Conservation (phyloP, 768 basidiomycete species). For the Suillus subaureus region DNA sequence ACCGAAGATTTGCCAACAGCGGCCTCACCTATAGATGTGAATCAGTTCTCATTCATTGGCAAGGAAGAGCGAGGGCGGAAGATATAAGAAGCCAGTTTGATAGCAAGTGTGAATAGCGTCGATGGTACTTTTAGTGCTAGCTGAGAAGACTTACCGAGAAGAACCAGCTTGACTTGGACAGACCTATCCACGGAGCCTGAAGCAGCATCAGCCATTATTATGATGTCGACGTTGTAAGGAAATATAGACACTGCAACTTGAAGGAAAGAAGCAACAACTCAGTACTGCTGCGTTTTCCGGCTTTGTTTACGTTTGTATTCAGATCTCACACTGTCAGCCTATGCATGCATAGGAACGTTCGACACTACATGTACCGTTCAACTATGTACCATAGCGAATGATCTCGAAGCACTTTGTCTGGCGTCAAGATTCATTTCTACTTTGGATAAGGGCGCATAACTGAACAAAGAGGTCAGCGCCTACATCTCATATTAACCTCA, state of each 20-base stretch:
- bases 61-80: not conserved
- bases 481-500: not conserved
- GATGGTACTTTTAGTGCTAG: not conserved
- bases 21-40: slow-evolving; percentile 76
- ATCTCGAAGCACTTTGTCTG: not conserved
- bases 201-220: slow-evolving; percentile 71
- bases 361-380: not conserved
- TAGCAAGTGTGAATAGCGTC: slow-evolving; percentile 1
- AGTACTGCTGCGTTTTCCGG: slow-evolving; percentile 12
- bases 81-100: not conserved
- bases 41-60: slow-evolving; percentile 1
- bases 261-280: not conserved
- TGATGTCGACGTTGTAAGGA: slow-evolving; percentile 18
- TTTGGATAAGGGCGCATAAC: not conserved
- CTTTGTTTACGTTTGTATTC: slow-evolving; percentile 28
- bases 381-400: slow-evolving; percentile 4
- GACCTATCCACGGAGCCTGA: slow-evolving; percentile 83
- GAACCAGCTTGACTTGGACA: slow-evolving; percentile 96
- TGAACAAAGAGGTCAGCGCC: not conserved
- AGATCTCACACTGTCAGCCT: slow-evolving; percentile 7
- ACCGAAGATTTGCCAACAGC: slow-evolving; percentile 99
- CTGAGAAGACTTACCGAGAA: slow-evolving; percentile 67
- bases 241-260: slow-evolving; percentile 9
- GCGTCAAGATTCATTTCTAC: not conserved
- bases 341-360: slow-evolving; percentile 4